Evolutionary conservation across 2,329 filamentous ascomycete genomes (phyloP), one percentile per base, ranked within the genome.

Genomic region (Ambrosiella beaveri): DNA sequence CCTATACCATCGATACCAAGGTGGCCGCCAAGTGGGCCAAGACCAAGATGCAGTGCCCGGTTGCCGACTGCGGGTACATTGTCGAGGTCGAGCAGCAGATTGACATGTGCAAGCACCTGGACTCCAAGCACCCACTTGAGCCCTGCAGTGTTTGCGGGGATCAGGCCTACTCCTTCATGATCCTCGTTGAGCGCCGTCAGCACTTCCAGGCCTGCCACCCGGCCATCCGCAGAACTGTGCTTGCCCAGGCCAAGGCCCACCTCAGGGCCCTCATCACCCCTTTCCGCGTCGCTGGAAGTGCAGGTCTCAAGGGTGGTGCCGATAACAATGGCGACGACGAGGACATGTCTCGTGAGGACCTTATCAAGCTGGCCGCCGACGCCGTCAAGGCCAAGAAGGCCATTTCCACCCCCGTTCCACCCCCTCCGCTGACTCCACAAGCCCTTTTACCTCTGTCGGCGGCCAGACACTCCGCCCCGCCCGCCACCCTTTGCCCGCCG

Each of bases 31-130:
- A 49, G n/a, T 39, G 44, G 52, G 17, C 52, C 38, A 40, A 49
- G 19, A 54, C 17, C n/a, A 36, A 54, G 9, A 35, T 57, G 19
- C 39, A 60, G 41, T 60, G 58, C 38, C 58, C 58, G n/a, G 54
- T 39, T 50, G 15, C 45, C 2, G 54, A 54, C 36, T 60, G 58
- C 17, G 58, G 54, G 15, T 60, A 54, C 15, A 37, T 60, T n/a
- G 36, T 41, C 3, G 27, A 57, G 9, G 12, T 44, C 47, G 27
- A 17, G 4, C 40, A 53, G 8, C 57, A 40, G 35, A 54, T 38
- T 54, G 9, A 35, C 19, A 40, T 58, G n/a, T 40, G 54, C 37
- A 40, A 51, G 9, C 58, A 60, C 41, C 15, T 60, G 3, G 58
- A 60, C 44, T 17, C 17, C 15, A 9, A n/a, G 13, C 58, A 60